Base-by-base conservation (phyloP, 2,329 filamentous ascomycete genomes). In the Fusarium brachygibbosum region DNA sequence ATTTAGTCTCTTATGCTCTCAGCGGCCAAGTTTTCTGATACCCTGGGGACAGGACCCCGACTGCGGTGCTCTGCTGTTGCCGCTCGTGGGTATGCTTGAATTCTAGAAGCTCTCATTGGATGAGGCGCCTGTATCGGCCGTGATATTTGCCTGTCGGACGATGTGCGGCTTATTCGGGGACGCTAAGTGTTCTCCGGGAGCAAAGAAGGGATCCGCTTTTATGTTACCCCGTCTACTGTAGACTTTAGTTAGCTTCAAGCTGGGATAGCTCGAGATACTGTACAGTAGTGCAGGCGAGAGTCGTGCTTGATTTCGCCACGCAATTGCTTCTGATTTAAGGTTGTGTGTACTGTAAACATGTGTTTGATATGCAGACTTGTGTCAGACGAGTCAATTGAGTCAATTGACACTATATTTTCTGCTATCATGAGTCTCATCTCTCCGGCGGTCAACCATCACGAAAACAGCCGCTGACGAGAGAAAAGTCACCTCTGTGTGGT, bases 81-180 rank as follows among this genome's bases (percentile, higher is more conserved):
- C 52, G 50, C 42, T 42, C 38, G 41, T 37, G 42, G 49, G 53
- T 51, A 51, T 35, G 29, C 19, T 50, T 63, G 58, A 63, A 50
- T 50, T 66, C 35, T 21, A 37, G 17, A 50, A 41, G 41, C 19
- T 38, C 34, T 21, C 37, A 69, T 69, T 69, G 66, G 66, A 40
- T 23, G 37, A 63, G 28, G 41, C 34, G 63, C 63, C 63, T 66
- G 52, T 46, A 50, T 58, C 37, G 65, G 64, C 40, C 29, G 42
- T 48, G 44, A 40, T 38, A 48, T 34, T 44, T 40, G 23, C 46
- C 19, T 48, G 50, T 60, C 38, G 58, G 67, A 64, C 40, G 54
- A 64, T 49, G 44, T 69, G 66, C 48, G 61, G 66, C 56, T 68
- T 25, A 41, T 17, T 16, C 66, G 66, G 66, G 66, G 66, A 54